phyloP scores from a whole-genome alignment of 345 rosid genomes.

The Noccaea bulbosa region DNA sequence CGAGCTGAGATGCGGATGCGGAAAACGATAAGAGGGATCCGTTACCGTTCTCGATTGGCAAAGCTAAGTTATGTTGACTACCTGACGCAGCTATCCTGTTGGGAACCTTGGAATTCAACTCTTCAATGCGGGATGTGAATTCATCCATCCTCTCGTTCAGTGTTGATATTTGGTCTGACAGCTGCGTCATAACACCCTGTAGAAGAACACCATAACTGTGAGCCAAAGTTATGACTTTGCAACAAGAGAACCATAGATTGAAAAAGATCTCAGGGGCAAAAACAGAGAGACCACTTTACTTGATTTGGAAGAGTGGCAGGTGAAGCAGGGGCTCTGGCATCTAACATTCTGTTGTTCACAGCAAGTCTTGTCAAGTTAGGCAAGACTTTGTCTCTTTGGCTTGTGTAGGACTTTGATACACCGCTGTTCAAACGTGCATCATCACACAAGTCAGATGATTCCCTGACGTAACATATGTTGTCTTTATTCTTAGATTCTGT shows the following conservation, averaged over 20 bases:
- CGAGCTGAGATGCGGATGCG: constrained; percentile 81
- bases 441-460: constrained; percentile 32
- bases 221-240: constrained; percentile 13
- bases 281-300: constrained; percentile 46
- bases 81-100: constrained; percentile 58
- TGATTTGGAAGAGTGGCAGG: constrained; percentile 74
- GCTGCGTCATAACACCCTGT: constrained; percentile 86
- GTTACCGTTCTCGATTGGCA: constrained; percentile 75
- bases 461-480: constrained; percentile 27
- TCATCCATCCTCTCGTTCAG: constrained; percentile 96
- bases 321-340: constrained; percentile 68
- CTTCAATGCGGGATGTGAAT: constrained; percentile 80
- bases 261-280: background rate
- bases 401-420: constrained; percentile 71
- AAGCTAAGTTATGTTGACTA: constrained; percentile 79
- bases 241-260: constrained; percentile 14
- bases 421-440: constrained; percentile 49
- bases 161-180: constrained; percentile 95
- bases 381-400: constrained; percentile 67
- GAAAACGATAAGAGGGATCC: constrained; percentile 75
- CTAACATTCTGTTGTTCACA: constrained; percentile 73
- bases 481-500: constrained; percentile 24
- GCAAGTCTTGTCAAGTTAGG: constrained; percentile 79
- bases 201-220: background rate
- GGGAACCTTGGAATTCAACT: constrained; percentile 76